Base-by-base conservation (phyloP, 163 green algal genomes). In the Trebouxia gelatinosa region DNA sequence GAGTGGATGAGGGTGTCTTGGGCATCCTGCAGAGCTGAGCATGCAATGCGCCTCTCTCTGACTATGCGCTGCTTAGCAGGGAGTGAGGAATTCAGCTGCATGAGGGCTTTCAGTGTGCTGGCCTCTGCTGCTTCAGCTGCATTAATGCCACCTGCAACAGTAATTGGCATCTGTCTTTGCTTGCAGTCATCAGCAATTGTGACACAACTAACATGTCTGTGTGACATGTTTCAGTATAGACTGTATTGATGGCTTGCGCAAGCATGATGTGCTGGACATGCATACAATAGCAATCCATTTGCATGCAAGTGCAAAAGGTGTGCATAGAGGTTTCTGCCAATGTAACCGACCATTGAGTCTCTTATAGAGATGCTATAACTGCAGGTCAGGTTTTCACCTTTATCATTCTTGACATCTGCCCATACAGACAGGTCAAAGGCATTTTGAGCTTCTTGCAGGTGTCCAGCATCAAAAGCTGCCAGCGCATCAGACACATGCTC, bases 341-440 rank as follows among this genome's bases (percentile, higher is more conserved):
- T 62, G 51, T 34, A 34, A 28, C 23, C 51, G 31, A n/a, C n/a
- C n/a, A n/a, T n/a, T n/a, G n/a, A n/a, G n/a, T n/a, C n/a, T n/a
- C n/a, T n/a, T n/a, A n/a, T n/a, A n/a, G n/a, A n/a, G n/a, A n/a
- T n/a, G n/a, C n/a, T n/a, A n/a, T n/a, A n/a, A n/a, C n/a, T n/a
- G n/a, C n/a, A n/a, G n/a, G n/a, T n/a, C n/a, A n/a, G n/a, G n/a
- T n/a, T n/a, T n/a, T n/a, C 32, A 72, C 64, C 64, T 72, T 72
- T 50, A 23, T 72, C 64, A 72, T 16, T 34, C n/a, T 32, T 51
- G 37, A 72, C 35, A 6, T 72, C 64, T 51, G 64, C 50, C 64
- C 64, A 72, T 2, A 51, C 37, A 54, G 64, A 72, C 35, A 72
- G n/a, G 21, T 72, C 64, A 72, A 72, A 72, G n/a, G 64, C 64